A percentile compares a stretch with the other conserved stretches of the same genome.
phyloP scores from a whole-genome alignment of 441 rosid species.

The Breynia disticha region DNA sequence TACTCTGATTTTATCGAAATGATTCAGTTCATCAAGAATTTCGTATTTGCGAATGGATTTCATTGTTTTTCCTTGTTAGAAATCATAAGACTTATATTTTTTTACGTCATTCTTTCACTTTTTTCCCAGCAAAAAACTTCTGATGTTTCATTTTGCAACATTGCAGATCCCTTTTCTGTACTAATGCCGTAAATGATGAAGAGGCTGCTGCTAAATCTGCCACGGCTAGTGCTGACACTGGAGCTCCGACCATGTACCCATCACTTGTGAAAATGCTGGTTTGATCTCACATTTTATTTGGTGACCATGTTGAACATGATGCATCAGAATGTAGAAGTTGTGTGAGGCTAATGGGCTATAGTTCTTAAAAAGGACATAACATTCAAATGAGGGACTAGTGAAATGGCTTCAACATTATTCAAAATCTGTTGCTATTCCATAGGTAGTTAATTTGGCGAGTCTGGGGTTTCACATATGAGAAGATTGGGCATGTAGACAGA shows the following conservation, averaged over 20 bases:
- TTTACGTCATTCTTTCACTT: not conserved
- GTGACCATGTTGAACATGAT: not conserved
- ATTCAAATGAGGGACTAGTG: too few species aligned
- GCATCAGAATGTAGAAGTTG: not conserved
- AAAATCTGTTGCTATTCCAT: too few species aligned
- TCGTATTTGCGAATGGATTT: too few species aligned
- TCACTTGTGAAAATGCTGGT: slow-evolving; percentile 21
- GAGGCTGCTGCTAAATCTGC: slow-evolving; percentile 69
- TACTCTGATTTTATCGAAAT: too few species aligned
- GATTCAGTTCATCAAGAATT: too few species aligned
- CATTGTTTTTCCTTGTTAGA: too few species aligned
- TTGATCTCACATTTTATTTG: slow-evolving; percentile 16
- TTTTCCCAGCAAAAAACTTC: not conserved
- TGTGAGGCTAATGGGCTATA: not conserved
- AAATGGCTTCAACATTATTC: too few species aligned
- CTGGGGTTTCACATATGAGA: too few species aligned
- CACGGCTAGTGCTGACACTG: slow-evolving; percentile 44
- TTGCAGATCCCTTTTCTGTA: slow-evolving; percentile 39
- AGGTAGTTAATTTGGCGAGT: too few species aligned
- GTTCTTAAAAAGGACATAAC: not conserved
- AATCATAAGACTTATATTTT: too few species aligned
- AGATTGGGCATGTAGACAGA: too few species aligned
- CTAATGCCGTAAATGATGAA: slow-evolving; percentile 49
- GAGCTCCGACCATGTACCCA: slow-evolving; percentile 77
- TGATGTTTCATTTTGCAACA: not conserved